Percentiles rank a stretch among this genome's conserved stretches.
These are phyloP conservation scores for Tephrocybe sp. DNA, from an alignment of 768 basidiomycete species.

Conservation along the genomic window DNA sequence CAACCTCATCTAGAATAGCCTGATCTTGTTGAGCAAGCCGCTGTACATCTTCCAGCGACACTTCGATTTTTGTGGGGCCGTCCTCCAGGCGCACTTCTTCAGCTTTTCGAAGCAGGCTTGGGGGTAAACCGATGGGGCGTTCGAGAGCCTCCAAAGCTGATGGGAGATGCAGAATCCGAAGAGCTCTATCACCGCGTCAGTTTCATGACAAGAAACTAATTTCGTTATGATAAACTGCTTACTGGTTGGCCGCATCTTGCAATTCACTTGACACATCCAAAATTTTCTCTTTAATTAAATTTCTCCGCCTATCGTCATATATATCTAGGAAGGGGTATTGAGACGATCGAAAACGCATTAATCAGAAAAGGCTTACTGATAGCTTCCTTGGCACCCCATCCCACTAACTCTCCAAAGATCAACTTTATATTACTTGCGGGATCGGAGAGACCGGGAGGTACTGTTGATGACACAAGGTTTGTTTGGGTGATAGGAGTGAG, in stretches of 20 bases:
- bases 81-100: constrained; percentile 80
- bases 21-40: constrained; percentile 60
- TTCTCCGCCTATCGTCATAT: constrained; percentile 79
- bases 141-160: constrained; percentile 86
- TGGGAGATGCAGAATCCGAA: constrained; percentile 76
- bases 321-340: constrained; percentile 49
- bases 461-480: constrained; percentile 57
- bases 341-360: not conserved
- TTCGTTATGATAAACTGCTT: constrained; percentile 19
- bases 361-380: constrained; percentile 55
- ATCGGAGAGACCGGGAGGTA: constrained; percentile 56
- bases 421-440: constrained; percentile 53
- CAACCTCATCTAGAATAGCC: constrained; percentile 72
- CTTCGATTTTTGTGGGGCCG: constrained; percentile 69
- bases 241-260: constrained; percentile 62
- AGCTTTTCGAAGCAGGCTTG: constrained; percentile 81
- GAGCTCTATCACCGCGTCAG: constrained; percentile 38
- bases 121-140: constrained; percentile 82
- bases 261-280: constrained; percentile 56
- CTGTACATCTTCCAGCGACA: constrained; percentile 70
- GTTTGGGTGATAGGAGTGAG: constrained; percentile 64
- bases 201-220: not conserved
- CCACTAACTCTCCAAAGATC: constrained; percentile 72
- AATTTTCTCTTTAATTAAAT: constrained; percentile 68
- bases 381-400: constrained; percentile 87